Evolutionary conservation across 129 eudicot species (phyloP).

Genomic region (Centaurea solstitialis): DNA sequence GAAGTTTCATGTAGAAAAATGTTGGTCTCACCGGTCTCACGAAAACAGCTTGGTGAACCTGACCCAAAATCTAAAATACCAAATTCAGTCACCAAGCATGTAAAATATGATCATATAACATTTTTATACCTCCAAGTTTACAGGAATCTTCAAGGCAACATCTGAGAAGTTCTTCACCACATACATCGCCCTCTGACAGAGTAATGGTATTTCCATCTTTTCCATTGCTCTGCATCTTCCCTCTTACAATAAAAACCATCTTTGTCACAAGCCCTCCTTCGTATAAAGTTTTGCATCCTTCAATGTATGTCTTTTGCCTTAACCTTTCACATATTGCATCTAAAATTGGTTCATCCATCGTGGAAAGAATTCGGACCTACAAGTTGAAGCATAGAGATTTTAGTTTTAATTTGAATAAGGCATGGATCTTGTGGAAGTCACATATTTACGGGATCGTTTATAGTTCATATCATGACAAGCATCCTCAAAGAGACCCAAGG

Average conservation of each 20-base stretch:
- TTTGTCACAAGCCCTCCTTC: constrained; percentile 55
- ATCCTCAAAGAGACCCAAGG: neutral
- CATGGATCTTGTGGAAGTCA: neutral
- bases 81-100: neutral
- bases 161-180: constrained; percentile 89
- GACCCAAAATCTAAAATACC: no score
- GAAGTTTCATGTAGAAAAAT: no score
- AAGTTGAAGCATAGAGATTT: neutral
- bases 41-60: no score
- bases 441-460: neutral
- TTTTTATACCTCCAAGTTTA: constrained; percentile 43
- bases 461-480: neutral
- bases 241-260: constrained; percentile 81
- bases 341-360: constrained; percentile 65
- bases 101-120: neutral
- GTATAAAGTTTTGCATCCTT: constrained; percentile 58
- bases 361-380: constrained; percentile 65
- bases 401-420: neutral
- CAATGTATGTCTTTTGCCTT: constrained; percentile 63
- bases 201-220: constrained; percentile 43
- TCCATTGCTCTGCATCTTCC: constrained; percentile 64
- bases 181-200: constrained; percentile 67
- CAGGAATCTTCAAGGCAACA: constrained; percentile 86
- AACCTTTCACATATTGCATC: constrained; percentile 79
- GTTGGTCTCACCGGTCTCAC: no score